phyloP scores from a whole-genome alignment of 2,329 filamentous ascomycete genomes.

The Aspergillus ochraceus region DNA sequence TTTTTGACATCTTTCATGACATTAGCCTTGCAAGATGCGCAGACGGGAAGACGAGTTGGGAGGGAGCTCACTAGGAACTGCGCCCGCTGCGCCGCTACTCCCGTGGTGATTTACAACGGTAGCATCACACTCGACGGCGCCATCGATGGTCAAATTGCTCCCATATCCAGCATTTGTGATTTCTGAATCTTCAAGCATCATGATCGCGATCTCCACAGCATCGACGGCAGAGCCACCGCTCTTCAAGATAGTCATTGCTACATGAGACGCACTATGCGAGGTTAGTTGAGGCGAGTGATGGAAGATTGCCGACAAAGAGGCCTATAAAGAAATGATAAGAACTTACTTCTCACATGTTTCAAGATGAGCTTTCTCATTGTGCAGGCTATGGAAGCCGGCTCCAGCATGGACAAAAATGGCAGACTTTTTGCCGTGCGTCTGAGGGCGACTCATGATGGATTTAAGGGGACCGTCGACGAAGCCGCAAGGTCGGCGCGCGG shows the following conservation, averaged over 20 bases:
- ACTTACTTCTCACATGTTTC: slow-evolving; percentile 84
- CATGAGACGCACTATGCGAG: slow-evolving; percentile 68
- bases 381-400: slow-evolving; percentile 85
- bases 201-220: slow-evolving; percentile 86
- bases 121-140: slow-evolving; percentile 90
- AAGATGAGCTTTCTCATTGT: slow-evolving; percentile 83
- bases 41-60: neutral
- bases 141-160: slow-evolving; percentile 89
- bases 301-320: neutral
- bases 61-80: slow-evolving; percentile 71
- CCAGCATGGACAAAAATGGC: slow-evolving; percentile 96
- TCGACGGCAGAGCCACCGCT: slow-evolving; percentile 79
- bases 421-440: slow-evolving; percentile 52
- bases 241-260: slow-evolving; percentile 78
- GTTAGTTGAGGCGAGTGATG: slow-evolving; percentile 6
- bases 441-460: slow-evolving; percentile 34
- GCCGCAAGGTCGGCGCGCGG: neutral
- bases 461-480: neutral
- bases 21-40: neutral
- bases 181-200: slow-evolving; percentile 84
- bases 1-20: slow-evolving; percentile 67
- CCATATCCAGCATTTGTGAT: slow-evolving; percentile 97
- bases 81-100: slow-evolving; percentile 88
- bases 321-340: neutral
- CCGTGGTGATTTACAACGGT: slow-evolving; percentile 89